A percentile compares a stretch with the other conserved stretches of the same genome.
These are phyloP conservation scores for Vachellia pachyceras DNA, from an alignment of 306 rosid species.

Conservation along the genomic window DNA sequence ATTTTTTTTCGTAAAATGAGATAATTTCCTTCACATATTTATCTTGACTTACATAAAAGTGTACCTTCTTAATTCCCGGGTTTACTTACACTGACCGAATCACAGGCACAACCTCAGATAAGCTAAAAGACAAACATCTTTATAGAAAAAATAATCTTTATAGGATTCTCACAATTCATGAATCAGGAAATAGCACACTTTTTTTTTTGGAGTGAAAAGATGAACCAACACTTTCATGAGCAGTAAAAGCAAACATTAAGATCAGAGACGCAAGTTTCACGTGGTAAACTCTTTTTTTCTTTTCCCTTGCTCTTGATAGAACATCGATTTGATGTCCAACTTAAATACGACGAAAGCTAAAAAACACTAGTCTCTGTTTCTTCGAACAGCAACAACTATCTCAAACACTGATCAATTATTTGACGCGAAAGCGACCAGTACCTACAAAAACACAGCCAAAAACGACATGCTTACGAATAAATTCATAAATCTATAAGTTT, in stretches of 20 bases:
- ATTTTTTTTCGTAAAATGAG: no score
- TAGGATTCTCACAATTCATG: background rate
- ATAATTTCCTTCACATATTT: background rate
- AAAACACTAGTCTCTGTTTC: background rate
- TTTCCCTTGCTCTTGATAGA: background rate
- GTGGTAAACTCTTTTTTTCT: background rate
- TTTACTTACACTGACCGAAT: constrained; percentile 2
- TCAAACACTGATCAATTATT: constrained; percentile 37
- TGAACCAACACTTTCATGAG: background rate
- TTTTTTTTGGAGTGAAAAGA: no score
- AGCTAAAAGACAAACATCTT: constrained; percentile 33
- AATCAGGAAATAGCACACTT: background rate
- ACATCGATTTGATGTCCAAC: constrained; percentile 29
- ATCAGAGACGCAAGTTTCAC: background rate
- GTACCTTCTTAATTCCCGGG: constrained; percentile 43
- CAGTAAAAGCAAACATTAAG: background rate
- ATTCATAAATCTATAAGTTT: background rate
- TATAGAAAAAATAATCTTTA: background rate
- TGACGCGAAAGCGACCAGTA: constrained; percentile 26
- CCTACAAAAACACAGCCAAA: constrained; percentile 34
- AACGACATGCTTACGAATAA: background rate
- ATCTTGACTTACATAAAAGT: no score
- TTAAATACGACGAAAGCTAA: constrained; percentile 28
- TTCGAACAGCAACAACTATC: background rate
- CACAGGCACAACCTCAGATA: constrained; percentile 37